Evolutionary conservation across 441 rosid genomes (phyloP).

Genomic region (Mallotus repandus): DNA sequence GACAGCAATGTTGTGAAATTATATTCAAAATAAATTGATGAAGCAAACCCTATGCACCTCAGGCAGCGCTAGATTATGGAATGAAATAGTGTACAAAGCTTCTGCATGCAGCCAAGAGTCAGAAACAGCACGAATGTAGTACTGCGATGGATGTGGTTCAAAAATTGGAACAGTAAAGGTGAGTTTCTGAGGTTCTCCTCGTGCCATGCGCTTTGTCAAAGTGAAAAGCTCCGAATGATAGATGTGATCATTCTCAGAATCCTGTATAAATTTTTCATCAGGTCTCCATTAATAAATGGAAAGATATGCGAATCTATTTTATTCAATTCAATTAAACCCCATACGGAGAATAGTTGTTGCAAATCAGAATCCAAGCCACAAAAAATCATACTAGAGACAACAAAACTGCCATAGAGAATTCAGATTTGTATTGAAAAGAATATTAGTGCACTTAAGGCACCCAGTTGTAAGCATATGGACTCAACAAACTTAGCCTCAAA

Average conservation of each 20-base stretch:
- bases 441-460: background rate
- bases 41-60: conserved; percentile 50
- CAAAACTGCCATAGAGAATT: background rate
- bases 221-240: conserved; percentile 97
- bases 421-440: conserved; percentile 5
- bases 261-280: conserved; percentile 48
- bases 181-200: conserved; percentile 91
- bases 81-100: conserved; percentile 89
- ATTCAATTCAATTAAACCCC: conserved; percentile 9
- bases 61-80: conserved; percentile 86
- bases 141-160: conserved; percentile 99
- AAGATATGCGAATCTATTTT: conserved; percentile 8
- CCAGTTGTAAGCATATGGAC: background rate
- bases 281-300: conserved; percentile 16
- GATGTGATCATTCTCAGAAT: conserved; percentile 97
- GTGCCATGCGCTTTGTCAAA: conserved; percentile 84
- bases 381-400: background rate
- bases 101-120: conserved; percentile 99
- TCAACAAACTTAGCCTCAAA: conserved; percentile 7
- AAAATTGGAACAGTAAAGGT: conserved; percentile 97
- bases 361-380: background rate
- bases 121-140: conserved; percentile 94
- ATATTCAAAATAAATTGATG: conserved; percentile 2
- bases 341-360: background rate
- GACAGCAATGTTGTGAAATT: background rate